phyloP scores from a whole-genome alignment of 768 basidiomycete genomes.

The Galerina marginata region DNA sequence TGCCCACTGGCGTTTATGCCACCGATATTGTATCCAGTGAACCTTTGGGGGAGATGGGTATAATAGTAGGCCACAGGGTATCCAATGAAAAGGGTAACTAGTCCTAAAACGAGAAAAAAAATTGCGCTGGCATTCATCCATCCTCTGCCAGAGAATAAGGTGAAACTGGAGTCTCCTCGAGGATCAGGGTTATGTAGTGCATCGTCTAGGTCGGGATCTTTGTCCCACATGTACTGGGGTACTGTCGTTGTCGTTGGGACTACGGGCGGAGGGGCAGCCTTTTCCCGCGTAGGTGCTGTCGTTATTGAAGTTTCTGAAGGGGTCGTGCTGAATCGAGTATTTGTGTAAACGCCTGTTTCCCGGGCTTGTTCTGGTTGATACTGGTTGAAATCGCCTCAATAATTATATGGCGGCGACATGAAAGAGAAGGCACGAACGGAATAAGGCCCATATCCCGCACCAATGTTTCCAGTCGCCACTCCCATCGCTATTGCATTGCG shows the following conservation, averaged over 20 bases:
- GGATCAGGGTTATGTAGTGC: conserved; percentile 88
- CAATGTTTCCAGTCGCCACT: conserved; percentile 82
- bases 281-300: conserved; percentile 32
- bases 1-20: conserved; percentile 89
- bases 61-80: conserved; percentile 81
- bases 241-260: conserved; percentile 62
- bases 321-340: conserved; percentile 60
- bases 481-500: conserved; percentile 71
- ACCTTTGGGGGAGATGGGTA: conserved; percentile 34
- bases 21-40: conserved; percentile 82
- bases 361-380: conserved; percentile 58
- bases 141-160: conserved; percentile 81
- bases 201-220: conserved; percentile 89
- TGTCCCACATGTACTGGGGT: conserved; percentile 79
- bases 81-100: conserved; percentile 84
- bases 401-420: conserved; percentile 7
- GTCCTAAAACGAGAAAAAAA: conserved; percentile 64
- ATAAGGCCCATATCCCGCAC: conserved; percentile 85
- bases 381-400: conserved; percentile 37
- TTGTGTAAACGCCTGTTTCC: conserved; percentile 50
- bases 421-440: conserved; percentile 55
- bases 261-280: conserved; percentile 28
- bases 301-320: conserved; percentile 43
- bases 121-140: conserved; percentile 82
- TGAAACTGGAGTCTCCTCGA: conserved; percentile 66